These are phyloP conservation scores for Tolypocladium album DNA, from an alignment of 2,329 filamentous ascomycete species.

Conservation along the genomic window DNA sequence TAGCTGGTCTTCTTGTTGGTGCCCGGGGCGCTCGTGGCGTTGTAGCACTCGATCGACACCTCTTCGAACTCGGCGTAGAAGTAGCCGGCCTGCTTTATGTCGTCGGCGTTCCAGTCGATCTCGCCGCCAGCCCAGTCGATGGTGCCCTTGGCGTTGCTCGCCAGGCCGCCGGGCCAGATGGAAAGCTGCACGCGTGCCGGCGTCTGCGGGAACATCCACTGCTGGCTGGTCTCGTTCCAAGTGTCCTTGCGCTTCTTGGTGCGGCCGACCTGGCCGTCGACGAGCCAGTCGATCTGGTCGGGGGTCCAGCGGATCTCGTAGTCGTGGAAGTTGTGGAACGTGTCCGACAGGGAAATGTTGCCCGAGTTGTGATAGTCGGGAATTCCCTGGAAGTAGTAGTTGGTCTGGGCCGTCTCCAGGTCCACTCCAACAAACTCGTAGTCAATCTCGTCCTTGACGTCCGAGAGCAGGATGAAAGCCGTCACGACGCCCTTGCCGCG, in stretches of 20 bases:
- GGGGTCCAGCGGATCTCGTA: slow-evolving; percentile 93
- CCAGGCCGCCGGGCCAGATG: slow-evolving; percentile 84
- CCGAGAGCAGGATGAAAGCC: slow-evolving; percentile 89
- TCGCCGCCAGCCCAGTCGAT: slow-evolving; percentile 83
- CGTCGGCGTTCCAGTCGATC: slow-evolving; percentile 70
- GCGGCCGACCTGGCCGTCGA: slow-evolving; percentile 72
- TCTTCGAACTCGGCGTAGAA: slow-evolving; percentile 75
- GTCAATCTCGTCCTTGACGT: slow-evolving; percentile 97
- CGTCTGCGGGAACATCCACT: slow-evolving; percentile 84
- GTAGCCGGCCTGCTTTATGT: slow-evolving; percentile 77
- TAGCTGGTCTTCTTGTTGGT: slow-evolving; percentile 62
- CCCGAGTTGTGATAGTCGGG: slow-evolving; percentile 69
- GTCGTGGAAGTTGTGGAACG: slow-evolving; percentile 69
- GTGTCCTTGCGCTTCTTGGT: slow-evolving; percentile 67
- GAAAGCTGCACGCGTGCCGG: slow-evolving; percentile 86
- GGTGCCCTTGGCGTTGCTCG: slow-evolving; percentile 71
- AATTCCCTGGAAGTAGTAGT: slow-evolving; percentile 95
- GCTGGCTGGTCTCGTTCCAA: slow-evolving; percentile 73
- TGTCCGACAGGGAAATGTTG: slow-evolving; percentile 61
- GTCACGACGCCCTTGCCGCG: slow-evolving; percentile 86
- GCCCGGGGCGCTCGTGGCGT: slow-evolving; percentile 50
- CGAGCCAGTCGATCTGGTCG: slow-evolving; percentile 73
- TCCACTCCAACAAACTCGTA: slow-evolving; percentile 88
- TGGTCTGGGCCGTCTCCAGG: slow-evolving; percentile 70
- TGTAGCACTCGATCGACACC: slow-evolving; percentile 78